Conservation (phyloP, 768 basidiomycete genomes). For the Naematelia encephala region DNA sequence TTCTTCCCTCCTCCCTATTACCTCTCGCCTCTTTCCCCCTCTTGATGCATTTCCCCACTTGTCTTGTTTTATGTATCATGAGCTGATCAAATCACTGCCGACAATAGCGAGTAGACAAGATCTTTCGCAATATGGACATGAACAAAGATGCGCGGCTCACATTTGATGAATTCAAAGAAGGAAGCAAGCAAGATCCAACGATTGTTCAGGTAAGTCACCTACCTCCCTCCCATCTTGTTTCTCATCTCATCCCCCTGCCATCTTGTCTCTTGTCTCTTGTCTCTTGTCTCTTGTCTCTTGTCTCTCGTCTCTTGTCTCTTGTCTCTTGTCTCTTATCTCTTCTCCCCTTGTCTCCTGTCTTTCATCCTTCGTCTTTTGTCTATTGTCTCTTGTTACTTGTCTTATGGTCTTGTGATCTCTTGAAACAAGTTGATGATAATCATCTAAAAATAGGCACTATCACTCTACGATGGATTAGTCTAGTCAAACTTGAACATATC, state of each 20-base stretch:
- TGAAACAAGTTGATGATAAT: neutral
- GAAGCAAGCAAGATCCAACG: conserved; percentile 97
- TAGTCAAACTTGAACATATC: too few relatives aligned
- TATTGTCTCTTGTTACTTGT: too few relatives aligned
- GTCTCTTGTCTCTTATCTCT: too few relatives aligned
- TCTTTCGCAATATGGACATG: conserved; percentile 94
- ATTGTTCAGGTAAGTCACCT: conserved; percentile 77
- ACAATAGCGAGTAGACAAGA: conserved; percentile 95
- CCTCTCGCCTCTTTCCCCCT: too few relatives aligned
- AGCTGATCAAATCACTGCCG: too few relatives aligned
- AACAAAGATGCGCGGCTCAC: conserved; percentile 91
- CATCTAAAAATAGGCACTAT: conserved; percentile 73
- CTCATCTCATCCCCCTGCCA: neutral
- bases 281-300: neutral
- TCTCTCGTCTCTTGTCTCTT: neutral
- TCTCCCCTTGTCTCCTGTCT: neutral
- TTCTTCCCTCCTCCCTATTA: neutral
- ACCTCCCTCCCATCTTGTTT: neutral
- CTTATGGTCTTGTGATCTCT: neutral
- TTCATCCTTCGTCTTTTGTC: neutral
- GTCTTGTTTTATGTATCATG: too few relatives aligned
- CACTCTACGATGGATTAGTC: conserved; percentile 90
- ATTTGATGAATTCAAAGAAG: conserved; percentile 96
- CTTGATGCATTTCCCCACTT: too few relatives aligned
- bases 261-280: neutral